phyloP scores from a whole-genome alignment of 768 basidiomycete species.

The Serendipita sp. region DNA sequence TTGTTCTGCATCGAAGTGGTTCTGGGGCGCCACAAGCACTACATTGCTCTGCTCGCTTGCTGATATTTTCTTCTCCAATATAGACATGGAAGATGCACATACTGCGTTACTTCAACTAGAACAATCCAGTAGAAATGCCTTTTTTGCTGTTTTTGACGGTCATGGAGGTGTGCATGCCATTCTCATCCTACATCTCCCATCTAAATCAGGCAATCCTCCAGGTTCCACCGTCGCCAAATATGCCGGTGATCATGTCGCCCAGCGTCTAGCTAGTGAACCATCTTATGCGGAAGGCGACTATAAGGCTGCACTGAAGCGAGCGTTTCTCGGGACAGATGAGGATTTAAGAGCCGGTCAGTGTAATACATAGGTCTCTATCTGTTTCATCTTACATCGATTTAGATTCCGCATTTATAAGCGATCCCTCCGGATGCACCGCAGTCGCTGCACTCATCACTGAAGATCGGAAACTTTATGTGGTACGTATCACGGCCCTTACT shows the following conservation, averaged over 20 bases:
- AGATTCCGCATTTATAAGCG: constrained; percentile 78
- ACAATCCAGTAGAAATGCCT: constrained; percentile 33
- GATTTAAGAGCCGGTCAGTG: constrained; percentile 66
- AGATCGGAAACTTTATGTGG: constrained; percentile 65
- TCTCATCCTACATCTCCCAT: background rate
- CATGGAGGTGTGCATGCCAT: constrained; percentile 62
- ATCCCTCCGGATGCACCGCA: constrained; percentile 94
- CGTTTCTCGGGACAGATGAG: constrained; percentile 89
- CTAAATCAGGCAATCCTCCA: constrained; percentile 18
- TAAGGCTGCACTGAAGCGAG: constrained; percentile 61
- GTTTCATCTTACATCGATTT: constrained; percentile 11
- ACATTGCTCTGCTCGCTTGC: background rate
- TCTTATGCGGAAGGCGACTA: constrained; percentile 56
- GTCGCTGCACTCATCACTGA: constrained; percentile 71
- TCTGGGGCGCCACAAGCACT: background rate
- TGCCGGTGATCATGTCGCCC: constrained; percentile 72
- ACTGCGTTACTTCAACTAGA: constrained; percentile 57
- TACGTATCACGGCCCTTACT: constrained; percentile 24
- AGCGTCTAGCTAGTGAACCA: constrained; percentile 55
- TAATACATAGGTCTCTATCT: constrained; percentile 15
- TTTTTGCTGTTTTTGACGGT: constrained; percentile 97
- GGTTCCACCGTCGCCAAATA: constrained; percentile 75
- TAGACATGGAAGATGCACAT: constrained; percentile 98
- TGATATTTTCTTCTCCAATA: background rate
- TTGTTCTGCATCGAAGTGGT: background rate